Base-by-base conservation (phyloP, 192 early-diverging fungal species). In the Rhizophagus sp. region DNA sequence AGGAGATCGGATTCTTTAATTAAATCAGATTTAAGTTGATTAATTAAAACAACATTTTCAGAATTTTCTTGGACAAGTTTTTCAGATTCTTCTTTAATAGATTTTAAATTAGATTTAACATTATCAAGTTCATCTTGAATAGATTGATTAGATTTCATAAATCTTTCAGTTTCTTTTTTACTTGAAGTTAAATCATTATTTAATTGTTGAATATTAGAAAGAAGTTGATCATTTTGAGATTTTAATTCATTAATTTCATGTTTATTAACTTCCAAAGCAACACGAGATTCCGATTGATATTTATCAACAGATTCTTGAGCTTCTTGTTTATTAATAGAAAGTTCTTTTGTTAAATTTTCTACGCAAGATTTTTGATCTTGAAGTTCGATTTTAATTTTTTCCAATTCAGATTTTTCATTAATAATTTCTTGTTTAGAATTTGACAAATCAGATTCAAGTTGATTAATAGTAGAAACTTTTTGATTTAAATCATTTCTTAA, bases 401-500 rank as follows among this genome's bases (percentile, higher is more conserved):
- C 33, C 1, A 67, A 33, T 67, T 66, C 64, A 30, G 25, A 27
- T 27, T 25, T 27, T 66, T 66, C 64, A 33, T 67, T 67, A 36
- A 3, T 10, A 41, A n/a, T 70, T 12, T 44, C 33, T 30, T 70
- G 34, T 41, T 70, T 70, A n/a, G 36, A 2, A 41, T 19, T 41
- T 17, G 6, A 8, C 10, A 70, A 70, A n/a, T 70, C 22, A 9
- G 39, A 70, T 44, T 70, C 39, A n/a, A 70, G 39, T 70, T 70
- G 6, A 22, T 70, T 4, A 70, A 41, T 44, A 11, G 22, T 41
- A 44, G 6, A 13, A 70, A 25, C 39, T 70, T 70, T 70, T 70
- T 70, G 68, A 10, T 70, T 19, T 70, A 70, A 70, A 47, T 70
- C 68, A 70, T 11, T 10, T 44, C 24, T 70, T 70, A 70, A 70